Conservation (phyloP, 345 rosid genomes). For the Firmiana major region DNA sequence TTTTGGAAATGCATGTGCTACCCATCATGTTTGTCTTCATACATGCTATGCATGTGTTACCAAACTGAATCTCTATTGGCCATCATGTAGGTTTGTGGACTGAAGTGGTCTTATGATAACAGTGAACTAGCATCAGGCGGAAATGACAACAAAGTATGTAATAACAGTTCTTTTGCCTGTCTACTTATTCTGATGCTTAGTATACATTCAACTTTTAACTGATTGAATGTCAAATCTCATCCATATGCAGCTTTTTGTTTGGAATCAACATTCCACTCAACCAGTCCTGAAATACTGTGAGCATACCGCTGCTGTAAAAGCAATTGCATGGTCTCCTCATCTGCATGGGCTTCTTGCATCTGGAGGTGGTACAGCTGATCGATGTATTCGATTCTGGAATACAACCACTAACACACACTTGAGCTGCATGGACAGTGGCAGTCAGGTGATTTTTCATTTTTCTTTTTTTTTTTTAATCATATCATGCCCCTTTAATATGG, state of each 20-base stretch:
- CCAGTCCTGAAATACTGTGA: conserved; percentile 82
- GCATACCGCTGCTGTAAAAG: conserved; percentile 96
- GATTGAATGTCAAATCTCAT: conserved; percentile 10
- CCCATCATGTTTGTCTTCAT: background rate
- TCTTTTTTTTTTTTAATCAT: background rate
- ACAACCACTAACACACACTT: conserved; percentile 80
- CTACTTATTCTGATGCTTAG: background rate
- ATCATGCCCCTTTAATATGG: background rate
- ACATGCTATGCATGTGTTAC: background rate
- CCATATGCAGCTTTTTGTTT: conserved; percentile 74
- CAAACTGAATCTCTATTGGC: conserved; percentile 5
- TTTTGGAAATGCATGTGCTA: background rate
- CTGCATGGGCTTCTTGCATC: conserved; percentile 93
- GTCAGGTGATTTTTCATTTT: conserved; percentile 52
- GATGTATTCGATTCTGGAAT: conserved; percentile 97
- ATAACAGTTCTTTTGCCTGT: background rate
- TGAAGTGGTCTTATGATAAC: conserved; percentile 94
- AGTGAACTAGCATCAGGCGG: conserved; percentile 98
- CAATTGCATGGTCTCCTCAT: conserved; percentile 99
- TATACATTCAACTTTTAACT: background rate
- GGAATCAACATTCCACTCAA: conserved; percentile 93
- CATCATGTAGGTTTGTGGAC: conserved; percentile 71
- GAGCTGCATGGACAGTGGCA: conserved; percentile 84
- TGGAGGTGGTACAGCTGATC: conserved; percentile 95
- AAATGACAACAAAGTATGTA: conserved; percentile 80